Conservation (phyloP, 208 protist genomes). For the Acanthamoeba sp. region DNA sequence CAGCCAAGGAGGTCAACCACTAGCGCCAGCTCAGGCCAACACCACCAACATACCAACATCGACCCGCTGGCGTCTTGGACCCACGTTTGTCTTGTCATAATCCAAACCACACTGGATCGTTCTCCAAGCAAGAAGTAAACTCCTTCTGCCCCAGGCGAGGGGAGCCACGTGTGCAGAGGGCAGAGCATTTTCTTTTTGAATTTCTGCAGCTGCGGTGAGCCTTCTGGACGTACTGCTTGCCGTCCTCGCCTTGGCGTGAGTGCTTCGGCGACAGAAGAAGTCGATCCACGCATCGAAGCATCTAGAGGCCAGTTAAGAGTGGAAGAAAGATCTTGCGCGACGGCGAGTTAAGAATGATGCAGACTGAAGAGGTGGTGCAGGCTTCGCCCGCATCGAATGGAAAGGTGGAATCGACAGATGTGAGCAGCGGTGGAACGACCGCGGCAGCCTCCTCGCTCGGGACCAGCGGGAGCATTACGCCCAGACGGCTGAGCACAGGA, state of each 20-base stretch:
- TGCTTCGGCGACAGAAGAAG: not conserved
- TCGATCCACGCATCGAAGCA: not conserved
- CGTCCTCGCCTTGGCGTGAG: not conserved
- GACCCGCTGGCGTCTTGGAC: too few relatives aligned
- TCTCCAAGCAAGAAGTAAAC: too few relatives aligned
- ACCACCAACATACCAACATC: too few relatives aligned
- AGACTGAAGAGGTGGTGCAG: not conserved
- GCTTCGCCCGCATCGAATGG: not conserved
- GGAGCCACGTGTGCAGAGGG: too few relatives aligned
- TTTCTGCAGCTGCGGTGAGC: too few relatives aligned
- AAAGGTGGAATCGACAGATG: not conserved
- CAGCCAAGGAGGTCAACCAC: too few relatives aligned
- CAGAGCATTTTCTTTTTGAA: not conserved
- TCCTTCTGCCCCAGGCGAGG: too few relatives aligned
- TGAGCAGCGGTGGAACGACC: not conserved
- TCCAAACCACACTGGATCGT: too few relatives aligned
- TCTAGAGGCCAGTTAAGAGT: not conserved
- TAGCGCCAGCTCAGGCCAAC: too few relatives aligned
- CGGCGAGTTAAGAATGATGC: not conserved
- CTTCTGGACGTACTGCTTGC: too few relatives aligned
- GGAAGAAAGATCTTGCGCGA: not conserved
- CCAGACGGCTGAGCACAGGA: slow-evolving; percentile 16
- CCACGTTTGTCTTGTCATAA: too few relatives aligned
- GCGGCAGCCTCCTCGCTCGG: not conserved
- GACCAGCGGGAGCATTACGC: not conserved